Evolutionary conservation across 805 yeast species (phyloP).

Genomic region (Ogataea nonfermentans): DNA sequence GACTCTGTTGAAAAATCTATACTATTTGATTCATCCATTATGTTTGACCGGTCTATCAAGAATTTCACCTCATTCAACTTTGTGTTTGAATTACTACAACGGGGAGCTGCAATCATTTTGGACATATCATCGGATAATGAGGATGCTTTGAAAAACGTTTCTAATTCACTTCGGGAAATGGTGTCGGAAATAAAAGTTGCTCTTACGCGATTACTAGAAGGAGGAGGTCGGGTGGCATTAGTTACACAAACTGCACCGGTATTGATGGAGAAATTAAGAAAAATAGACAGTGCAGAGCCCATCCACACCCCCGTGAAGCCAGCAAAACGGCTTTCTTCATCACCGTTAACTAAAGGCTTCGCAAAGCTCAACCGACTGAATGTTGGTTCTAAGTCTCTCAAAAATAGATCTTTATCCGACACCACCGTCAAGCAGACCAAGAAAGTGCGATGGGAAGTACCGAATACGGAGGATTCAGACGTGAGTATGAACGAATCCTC

Average conservation of each 20-base stretch:
- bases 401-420: constrained; percentile 10
- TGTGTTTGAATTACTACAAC: constrained; percentile 13
- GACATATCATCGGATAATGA: constrained; percentile 20
- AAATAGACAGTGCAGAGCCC: neutral
- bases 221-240: constrained; percentile 13
- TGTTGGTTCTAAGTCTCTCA: constrained; percentile 9
- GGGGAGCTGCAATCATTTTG: constrained; percentile 15
- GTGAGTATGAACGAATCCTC: constrained; percentile 18
- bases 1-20: constrained; percentile 53
- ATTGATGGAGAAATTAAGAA: constrained; percentile 2
- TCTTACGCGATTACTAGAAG: constrained; percentile 18
- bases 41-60: constrained; percentile 48
- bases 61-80: constrained; percentile 21
- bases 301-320: constrained; percentile 5
- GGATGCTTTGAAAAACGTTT: constrained; percentile 11
- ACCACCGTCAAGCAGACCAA: constrained; percentile 29
- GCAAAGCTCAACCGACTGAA: constrained; percentile 17
- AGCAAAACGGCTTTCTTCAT: constrained; percentile 25
- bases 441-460: constrained; percentile 49
- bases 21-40: constrained; percentile 51
- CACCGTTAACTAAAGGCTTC: constrained; percentile 23
- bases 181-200: constrained; percentile 12
- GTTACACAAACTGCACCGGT: constrained; percentile 4
- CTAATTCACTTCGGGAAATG: constrained; percentile 15
- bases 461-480: constrained; percentile 24